Evolutionary conservation across 1,139 yeast genomes (phyloP), one percentile per base, ranked within the genome.

Genomic region (Pneumocystis oryctolagi): DNA sequence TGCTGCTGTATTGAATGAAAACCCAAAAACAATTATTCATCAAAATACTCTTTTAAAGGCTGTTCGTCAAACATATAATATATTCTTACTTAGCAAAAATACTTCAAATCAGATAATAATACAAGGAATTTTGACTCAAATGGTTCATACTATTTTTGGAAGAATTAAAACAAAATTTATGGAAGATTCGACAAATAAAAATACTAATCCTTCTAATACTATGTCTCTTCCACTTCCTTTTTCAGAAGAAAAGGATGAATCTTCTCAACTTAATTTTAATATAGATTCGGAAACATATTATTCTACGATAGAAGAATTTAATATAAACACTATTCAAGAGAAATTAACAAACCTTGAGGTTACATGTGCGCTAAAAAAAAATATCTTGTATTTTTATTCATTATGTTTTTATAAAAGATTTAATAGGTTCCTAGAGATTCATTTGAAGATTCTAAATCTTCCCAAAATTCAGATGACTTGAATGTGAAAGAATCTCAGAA

Each of bases 81-180:
- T 94, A 39, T 94, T 92, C 71, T 85, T 92, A 59, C 80, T 89
- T 66, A 89, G 97, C 0, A 78, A 86, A 67, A 84, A 87, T 25
- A 82, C 92, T 3, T 78, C 88, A 32, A 92, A 89, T 71, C 98
- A 92, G 74, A 87, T 92, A 0, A 85, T 90, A 65, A 98, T 98
- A 0, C 98, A 94, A 75, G 97, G 96, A 1, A 85, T 94, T 9
- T 79, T 94, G 67, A 88, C 95, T 2, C 98, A 94, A 74, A 87
- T 90, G 70, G 89, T 92, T 39, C 84, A 85, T 64, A 84, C 89
- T 3, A 84, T 90, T 18, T 92, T 89, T 74, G 94, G 85, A 67
- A 80, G 95, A 14, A 6, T 47, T 9, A 47, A 47, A 47, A 12
- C 16, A 47, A 47, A n/a, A 47, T 47, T 47, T 67, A 87, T 89